phyloP scores from a whole-genome alignment of 176 grass and related monocot species.

The Aechmea fasciata region DNA sequence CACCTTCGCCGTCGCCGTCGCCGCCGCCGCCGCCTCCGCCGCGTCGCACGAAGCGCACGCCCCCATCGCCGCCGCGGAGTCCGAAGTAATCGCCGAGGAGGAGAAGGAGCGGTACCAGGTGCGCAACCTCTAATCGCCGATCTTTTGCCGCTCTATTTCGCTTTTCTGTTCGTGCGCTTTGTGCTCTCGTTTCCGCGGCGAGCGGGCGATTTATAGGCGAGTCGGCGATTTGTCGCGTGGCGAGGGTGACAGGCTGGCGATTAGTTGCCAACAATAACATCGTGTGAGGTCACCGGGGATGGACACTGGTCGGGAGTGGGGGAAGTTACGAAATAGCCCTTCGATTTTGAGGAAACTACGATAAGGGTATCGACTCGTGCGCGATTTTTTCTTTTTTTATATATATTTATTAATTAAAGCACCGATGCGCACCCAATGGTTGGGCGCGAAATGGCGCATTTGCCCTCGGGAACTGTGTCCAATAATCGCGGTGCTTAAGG shows the following conservation, averaged over 20 bases:
- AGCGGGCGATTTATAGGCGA: conserved; percentile 16
- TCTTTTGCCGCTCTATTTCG: background rate
- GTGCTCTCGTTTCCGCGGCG: background rate
- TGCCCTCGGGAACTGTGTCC: too few species aligned
- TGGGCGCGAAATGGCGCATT: too few species aligned
- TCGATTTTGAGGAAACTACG: background rate
- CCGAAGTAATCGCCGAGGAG: background rate
- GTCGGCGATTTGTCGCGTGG: conserved; percentile 35
- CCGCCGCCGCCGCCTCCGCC: conserved; percentile 26
- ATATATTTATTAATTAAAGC: too few species aligned
- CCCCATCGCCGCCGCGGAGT: conserved; percentile 37
- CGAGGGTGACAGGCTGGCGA: conserved; percentile 40
- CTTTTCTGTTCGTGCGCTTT: background rate
- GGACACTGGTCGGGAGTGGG: background rate
- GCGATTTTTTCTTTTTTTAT: too few species aligned
- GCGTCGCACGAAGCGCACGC: conserved; percentile 40
- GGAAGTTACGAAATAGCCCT: background rate
- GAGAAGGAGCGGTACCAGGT: background rate
- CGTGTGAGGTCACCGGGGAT: background rate
- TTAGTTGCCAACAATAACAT: background rate
- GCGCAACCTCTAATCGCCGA: background rate
- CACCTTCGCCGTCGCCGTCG: conserved; percentile 39
- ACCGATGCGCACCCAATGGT: too few species aligned
- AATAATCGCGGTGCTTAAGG: too few species aligned
- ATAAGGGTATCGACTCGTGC: too few species aligned